These are phyloP conservation scores for Coemansia sp. DNA, from an alignment of 192 early-diverging fungal genomes.

Conservation along the genomic window DNA sequence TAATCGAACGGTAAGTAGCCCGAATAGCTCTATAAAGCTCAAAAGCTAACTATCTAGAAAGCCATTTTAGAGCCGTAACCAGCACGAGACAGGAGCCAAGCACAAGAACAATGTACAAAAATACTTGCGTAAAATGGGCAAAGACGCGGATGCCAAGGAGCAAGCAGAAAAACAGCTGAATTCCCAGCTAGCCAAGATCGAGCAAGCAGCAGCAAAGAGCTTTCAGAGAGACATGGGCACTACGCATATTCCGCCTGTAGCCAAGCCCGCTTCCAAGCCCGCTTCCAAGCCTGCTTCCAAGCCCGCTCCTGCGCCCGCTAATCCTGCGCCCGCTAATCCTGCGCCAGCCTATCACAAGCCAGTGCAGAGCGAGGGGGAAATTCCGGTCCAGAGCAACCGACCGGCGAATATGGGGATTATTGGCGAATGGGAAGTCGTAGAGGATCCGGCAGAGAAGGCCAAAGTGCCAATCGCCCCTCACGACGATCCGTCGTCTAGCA, in stretches of 20 bases:
- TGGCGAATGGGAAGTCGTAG: conserved; percentile 47
- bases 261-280: no score
- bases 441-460: conserved; percentile 11
- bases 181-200: conserved; percentile 67
- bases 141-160: conserved; percentile 53
- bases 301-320: no score
- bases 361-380: background rate
- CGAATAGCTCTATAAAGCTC: background rate
- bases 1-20: conserved; percentile 69
- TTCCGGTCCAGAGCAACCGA: background rate
- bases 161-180: conserved; percentile 58
- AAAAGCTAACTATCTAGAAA: conserved; percentile 3
- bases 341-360: no score
- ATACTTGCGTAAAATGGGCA: conserved; percentile 68
- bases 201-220: conserved; percentile 46
- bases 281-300: no score
- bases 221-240: conserved; percentile 27
- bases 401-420: conserved; percentile 30
- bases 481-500: background rate
- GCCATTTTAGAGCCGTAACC: conserved; percentile 54
- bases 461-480: background rate
- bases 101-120: conserved; percentile 83
- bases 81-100: conserved; percentile 74
- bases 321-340: no score
- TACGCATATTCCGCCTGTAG: background rate